Conservation (phyloP, 257 asterid species). For the Paulownia fortunei region DNA sequence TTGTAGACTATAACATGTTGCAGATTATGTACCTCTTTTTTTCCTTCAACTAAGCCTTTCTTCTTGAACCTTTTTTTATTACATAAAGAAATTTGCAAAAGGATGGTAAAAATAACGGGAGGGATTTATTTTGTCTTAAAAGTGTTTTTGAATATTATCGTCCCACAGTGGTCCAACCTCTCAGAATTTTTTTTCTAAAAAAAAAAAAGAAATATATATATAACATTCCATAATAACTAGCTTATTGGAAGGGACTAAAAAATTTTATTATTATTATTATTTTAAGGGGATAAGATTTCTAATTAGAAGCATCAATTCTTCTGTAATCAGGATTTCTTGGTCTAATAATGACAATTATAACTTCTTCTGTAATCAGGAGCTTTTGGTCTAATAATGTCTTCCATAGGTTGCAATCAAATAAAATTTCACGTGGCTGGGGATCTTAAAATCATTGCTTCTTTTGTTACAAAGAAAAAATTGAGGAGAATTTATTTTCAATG, state of each 20-base stretch:
- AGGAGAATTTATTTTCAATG: too few relatives aligned
- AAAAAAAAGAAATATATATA: neutral
- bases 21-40: neutral
- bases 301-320: neutral
- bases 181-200: neutral
- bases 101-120: neutral
- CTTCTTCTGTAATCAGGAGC: too few relatives aligned
- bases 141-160: constrained; percentile 24
- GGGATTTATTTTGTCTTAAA: neutral
- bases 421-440: too few relatives aligned
- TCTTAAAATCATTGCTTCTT: too few relatives aligned
- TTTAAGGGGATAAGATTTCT: too few relatives aligned
- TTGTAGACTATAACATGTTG: neutral
- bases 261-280: neutral
- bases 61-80: neutral
- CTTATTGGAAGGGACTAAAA: neutral
- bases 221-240: neutral
- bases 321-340: too few relatives aligned
- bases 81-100: neutral
- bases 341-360: too few relatives aligned
- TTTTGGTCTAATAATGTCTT: too few relatives aligned
- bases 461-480: too few relatives aligned
- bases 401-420: too few relatives aligned
- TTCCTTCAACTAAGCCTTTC: neutral
- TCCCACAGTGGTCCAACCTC: constrained; percentile 25